Percentiles rank a stretch among this genome's conserved stretches.
Conservation (phyloP, 148 eudicot species). For the Rhododendron ferrugineum region DNA sequence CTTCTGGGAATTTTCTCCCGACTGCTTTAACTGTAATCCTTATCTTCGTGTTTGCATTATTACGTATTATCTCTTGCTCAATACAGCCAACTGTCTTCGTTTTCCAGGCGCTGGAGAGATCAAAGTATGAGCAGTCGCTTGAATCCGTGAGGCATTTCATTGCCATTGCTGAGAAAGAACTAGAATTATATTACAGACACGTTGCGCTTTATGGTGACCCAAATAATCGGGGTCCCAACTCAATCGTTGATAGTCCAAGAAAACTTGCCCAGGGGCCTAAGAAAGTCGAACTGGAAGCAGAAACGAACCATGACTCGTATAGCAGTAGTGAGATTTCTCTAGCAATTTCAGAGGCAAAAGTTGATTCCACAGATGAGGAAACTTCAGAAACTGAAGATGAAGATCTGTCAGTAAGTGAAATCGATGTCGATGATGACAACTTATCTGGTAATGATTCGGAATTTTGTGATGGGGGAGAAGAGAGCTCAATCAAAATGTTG, state of each 20-base stretch:
- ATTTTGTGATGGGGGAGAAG: background rate
- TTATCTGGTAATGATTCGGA: background rate
- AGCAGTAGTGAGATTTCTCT: slow-evolving; percentile 3
- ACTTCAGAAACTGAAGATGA: slow-evolving; percentile 21
- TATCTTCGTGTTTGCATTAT: background rate
- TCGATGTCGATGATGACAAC: background rate
- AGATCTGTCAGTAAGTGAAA: background rate
- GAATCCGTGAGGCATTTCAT: slow-evolving; percentile 81
- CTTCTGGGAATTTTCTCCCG: background rate
- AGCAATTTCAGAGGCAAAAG: slow-evolving; percentile 15
- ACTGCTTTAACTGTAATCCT: background rate
- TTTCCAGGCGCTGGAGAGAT: slow-evolving; percentile 73
- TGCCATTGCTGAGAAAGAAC: slow-evolving; percentile 74
- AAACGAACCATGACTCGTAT: slow-evolving; percentile 6
- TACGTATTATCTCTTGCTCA: background rate
- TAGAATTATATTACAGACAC: slow-evolving; percentile 86
- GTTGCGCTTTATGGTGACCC: slow-evolving; percentile 70
- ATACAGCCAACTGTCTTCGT: background rate
- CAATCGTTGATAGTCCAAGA: slow-evolving; percentile 26
- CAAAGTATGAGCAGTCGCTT: slow-evolving; percentile 88
- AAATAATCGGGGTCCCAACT: slow-evolving; percentile 26
- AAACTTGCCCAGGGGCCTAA: slow-evolving; percentile 11
- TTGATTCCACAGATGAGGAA: slow-evolving; percentile 26
- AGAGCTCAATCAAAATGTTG: background rate
- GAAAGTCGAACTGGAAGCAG: slow-evolving; percentile 11